These are phyloP conservation scores for Pseudonitzschia delicatissima DNA, from an alignment of 108 stramenopile species.

Conservation along the genomic window DNA sequence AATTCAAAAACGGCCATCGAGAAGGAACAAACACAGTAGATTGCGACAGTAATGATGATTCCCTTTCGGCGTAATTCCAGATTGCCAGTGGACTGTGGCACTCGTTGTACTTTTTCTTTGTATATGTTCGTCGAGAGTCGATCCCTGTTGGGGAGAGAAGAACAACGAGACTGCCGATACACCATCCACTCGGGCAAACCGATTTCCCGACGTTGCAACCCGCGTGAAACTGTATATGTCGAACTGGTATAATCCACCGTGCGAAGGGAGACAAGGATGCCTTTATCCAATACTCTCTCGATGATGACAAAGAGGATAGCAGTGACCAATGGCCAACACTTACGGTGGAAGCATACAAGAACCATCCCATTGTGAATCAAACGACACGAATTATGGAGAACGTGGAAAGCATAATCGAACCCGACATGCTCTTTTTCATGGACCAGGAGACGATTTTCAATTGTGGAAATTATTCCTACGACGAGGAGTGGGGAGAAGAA, in stretches of 20 bases:
- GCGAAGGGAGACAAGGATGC: neutral
- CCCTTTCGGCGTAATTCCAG: no score
- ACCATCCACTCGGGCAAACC: conserved; percentile 24
- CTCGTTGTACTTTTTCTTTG: neutral
- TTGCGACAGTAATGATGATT: no score
- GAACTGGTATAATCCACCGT: conserved; percentile 66
- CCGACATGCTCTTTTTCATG: conserved; percentile 46
- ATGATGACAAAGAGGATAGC: neutral
- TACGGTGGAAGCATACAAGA: conserved; percentile 6
- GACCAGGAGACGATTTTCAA: conserved; percentile 29
- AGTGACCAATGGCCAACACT: conserved; percentile 18
- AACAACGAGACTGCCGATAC: neutral
- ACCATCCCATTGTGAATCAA: conserved; percentile 26
- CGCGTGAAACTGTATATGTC: conserved; percentile 65
- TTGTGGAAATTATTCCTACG: conserved; percentile 33
- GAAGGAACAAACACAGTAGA: no score
- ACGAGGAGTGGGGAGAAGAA: conserved; percentile 10
- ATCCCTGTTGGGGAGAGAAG: neutral
- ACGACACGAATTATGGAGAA: conserved; percentile 12
- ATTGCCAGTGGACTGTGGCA: no score
- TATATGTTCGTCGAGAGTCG: neutral
- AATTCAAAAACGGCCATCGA: no score
- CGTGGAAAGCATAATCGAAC: conserved; percentile 28
- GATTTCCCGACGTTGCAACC: conserved; percentile 72
- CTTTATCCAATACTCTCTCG: neutral